phyloP scores from a whole-genome alignment of 352 stramenopile species.

The Phytophthora brassicae region DNA sequence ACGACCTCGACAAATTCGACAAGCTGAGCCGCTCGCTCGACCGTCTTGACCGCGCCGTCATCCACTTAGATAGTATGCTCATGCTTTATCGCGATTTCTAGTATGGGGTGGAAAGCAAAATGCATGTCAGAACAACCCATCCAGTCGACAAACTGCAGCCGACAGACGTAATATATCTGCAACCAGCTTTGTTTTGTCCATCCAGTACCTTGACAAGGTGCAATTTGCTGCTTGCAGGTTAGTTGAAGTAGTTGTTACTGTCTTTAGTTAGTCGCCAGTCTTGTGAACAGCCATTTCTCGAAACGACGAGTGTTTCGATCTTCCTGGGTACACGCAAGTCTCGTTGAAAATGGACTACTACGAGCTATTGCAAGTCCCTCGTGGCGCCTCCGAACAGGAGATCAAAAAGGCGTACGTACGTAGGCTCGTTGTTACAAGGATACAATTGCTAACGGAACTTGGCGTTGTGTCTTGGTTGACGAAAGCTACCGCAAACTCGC shows the following conservation, averaged over 20 bases:
- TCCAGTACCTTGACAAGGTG: neutral
- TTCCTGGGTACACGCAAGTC: too few relatives aligned
- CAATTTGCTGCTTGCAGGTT: neutral
- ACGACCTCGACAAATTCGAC: constrained; percentile 88
- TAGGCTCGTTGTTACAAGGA: neutral
- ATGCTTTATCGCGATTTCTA: constrained; percentile 91
- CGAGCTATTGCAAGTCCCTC: constrained; percentile 86
- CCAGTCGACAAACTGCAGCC: constrained; percentile 14
- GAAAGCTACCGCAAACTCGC: constrained; percentile 91
- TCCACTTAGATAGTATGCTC: constrained; percentile 86
- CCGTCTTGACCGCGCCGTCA: constrained; percentile 77
- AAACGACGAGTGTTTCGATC: constrained; percentile 20
- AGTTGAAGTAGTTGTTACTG: constrained; percentile 8
- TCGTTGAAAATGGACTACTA: constrained; percentile 93
- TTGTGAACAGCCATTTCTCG: constrained; percentile 14
- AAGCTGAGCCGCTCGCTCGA: constrained; percentile 84
- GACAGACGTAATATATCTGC: constrained; percentile 38
- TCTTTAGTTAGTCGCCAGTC: constrained; percentile 20
- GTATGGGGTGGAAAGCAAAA: constrained; percentile 9
- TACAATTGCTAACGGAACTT: too few relatives aligned
- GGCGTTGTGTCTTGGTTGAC: neutral
- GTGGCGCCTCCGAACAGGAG: constrained; percentile 78
- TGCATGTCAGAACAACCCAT: constrained; percentile 12
- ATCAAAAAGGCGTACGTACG: constrained; percentile 92
- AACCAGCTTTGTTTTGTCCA: constrained; percentile 20